These are phyloP conservation scores for Fusarium mexicanum DNA, from an alignment of 2,329 filamentous ascomycete species.

Conservation along the genomic window DNA sequence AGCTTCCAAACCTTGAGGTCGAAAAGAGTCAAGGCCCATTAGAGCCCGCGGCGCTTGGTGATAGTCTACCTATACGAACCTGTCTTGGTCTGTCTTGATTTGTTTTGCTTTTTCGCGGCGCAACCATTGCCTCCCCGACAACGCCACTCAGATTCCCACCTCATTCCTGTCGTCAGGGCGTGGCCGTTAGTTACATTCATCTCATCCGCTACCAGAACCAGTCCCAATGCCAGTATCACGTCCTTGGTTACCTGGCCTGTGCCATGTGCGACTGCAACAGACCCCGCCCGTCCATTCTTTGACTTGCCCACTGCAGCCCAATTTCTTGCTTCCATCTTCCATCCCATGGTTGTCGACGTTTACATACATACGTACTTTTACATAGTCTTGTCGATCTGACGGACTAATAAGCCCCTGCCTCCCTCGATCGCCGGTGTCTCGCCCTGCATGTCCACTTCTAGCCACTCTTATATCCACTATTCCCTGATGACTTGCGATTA, in stretches of 20 bases:
- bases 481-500: slow-evolving; percentile 19
- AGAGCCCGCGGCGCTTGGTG: slow-evolving; percentile 32
- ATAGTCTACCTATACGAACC: slow-evolving; percentile 14
- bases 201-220: not conserved
- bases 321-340: slow-evolving; percentile 21
- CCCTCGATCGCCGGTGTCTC: slow-evolving; percentile 35
- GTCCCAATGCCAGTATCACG: slow-evolving; percentile 24
- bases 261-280: slow-evolving; percentile 42
- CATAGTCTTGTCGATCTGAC: slow-evolving; percentile 4
- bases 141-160: slow-evolving; percentile 39
- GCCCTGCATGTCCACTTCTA: slow-evolving; percentile 20
- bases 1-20: slow-evolving; percentile 33
- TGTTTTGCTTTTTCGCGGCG: slow-evolving; percentile 43
- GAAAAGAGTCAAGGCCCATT: slow-evolving; percentile 28
- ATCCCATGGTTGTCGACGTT: slow-evolving; percentile 11
- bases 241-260: slow-evolving; percentile 26
- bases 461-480: slow-evolving; percentile 30
- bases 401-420: slow-evolving; percentile 25
- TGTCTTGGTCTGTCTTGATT: slow-evolving; percentile 5
- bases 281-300: slow-evolving; percentile 26
- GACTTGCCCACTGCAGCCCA: slow-evolving; percentile 23
- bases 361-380: slow-evolving; percentile 11
- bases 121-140: slow-evolving; percentile 37
- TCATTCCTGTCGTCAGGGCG: slow-evolving; percentile 40
- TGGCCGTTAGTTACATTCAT: slow-evolving; percentile 38